These are phyloP conservation scores for Kodamaea restingae DNA, from an alignment of 805 yeast genomes.

Conservation along the genomic window DNA sequence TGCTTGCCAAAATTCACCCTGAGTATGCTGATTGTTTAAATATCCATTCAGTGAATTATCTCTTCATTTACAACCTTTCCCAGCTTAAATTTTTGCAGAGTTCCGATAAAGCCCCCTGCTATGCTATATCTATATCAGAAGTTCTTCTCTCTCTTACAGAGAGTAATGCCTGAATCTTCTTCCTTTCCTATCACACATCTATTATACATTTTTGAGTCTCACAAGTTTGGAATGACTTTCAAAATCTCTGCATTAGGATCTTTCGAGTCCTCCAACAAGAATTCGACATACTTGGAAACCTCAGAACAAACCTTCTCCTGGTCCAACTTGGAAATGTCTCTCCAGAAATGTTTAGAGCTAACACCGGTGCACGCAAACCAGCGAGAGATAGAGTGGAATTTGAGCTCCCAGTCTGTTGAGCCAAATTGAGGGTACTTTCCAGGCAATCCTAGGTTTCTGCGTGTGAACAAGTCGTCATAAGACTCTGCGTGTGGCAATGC, in stretches of 20 bases:
- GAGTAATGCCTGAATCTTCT: too few relatives aligned
- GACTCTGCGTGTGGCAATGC: conserved; percentile 10
- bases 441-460: conserved; percentile 23
- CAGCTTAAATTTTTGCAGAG: too few relatives aligned
- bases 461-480: conserved; percentile 16
- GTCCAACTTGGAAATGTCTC: conserved; percentile 11
- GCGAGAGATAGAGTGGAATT: conserved; percentile 28
- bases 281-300: conserved; percentile 19
- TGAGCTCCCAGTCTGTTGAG: conserved; percentile 31
- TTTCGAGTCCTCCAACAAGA: conserved; percentile 18
- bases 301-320: conserved; percentile 18
- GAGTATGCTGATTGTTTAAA: too few relatives aligned
- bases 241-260: conserved; percentile 10
- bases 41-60: too few relatives aligned
- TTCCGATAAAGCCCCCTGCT: too few relatives aligned
- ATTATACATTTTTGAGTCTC: background rate
- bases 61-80: too few relatives aligned
- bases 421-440: conserved; percentile 17
- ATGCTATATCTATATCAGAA: too few relatives aligned
- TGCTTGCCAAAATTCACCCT: too few relatives aligned
- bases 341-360: conserved; percentile 22
- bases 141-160: too few relatives aligned
- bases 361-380: conserved; percentile 30
- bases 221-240: conserved; percentile 5
- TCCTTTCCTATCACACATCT: too few relatives aligned